Evolutionary conservation across 2,329 filamentous ascomycete species (phyloP).

Genomic region (Fusarium hostae): DNA sequence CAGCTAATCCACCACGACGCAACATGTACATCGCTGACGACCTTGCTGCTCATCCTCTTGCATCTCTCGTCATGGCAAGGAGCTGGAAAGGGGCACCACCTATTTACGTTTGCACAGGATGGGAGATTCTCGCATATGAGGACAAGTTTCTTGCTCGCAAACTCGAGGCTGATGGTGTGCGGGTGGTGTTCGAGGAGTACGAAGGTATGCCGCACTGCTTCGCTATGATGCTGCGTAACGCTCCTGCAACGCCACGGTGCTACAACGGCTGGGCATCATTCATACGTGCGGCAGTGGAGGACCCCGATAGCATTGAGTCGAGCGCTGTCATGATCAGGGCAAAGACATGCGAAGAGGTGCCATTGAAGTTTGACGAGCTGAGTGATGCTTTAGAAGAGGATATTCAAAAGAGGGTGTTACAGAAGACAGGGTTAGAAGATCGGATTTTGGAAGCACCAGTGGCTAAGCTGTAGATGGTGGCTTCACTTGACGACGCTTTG

Average conservation of each 20-base stretch:
- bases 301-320: conserved; percentile 49
- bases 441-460: conserved; percentile 1
- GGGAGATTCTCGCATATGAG: conserved; percentile 79
- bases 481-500: neutral
- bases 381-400: conserved; percentile 57
- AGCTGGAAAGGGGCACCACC: conserved; percentile 74
- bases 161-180: conserved; percentile 66
- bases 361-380: conserved; percentile 57
- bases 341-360: conserved; percentile 61
- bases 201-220: conserved; percentile 86
- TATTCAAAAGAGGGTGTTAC: conserved; percentile 53
- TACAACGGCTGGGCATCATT: conserved; percentile 68
- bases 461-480: conserved; percentile 47
- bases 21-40: conserved; percentile 66
- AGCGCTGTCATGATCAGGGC: conserved; percentile 60
- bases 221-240: conserved; percentile 63
- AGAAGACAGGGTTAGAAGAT: conserved; percentile 36
- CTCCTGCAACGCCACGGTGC: conserved; percentile 61
- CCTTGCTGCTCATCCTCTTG: conserved; percentile 73
- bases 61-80: conserved; percentile 66
- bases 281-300: conserved; percentile 55
- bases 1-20: conserved; percentile 62
- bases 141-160: conserved; percentile 67
- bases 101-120: conserved; percentile 74
- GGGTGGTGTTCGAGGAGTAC: conserved; percentile 75